Percentiles rank a stretch among this genome's conserved stretches.
Conservation (phyloP, 768 basidiomycete genomes). For the Glaciozyma martinii region DNA sequence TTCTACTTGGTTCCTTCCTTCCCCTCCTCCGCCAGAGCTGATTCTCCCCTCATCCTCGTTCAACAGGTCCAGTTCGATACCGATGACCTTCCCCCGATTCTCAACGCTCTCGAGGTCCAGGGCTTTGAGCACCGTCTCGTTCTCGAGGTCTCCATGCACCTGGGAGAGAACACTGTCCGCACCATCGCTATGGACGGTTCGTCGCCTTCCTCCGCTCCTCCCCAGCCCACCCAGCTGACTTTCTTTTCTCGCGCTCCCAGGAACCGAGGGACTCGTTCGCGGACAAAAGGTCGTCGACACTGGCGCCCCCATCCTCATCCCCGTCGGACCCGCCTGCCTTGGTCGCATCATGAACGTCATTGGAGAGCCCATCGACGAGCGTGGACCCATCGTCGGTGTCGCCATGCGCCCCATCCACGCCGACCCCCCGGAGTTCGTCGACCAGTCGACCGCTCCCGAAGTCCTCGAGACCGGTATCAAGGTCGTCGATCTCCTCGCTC, state of each 20-base stretch:
- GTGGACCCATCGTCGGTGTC: constrained; percentile 95
- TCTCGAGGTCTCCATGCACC: constrained; percentile 95
- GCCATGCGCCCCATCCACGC: constrained; percentile 73
- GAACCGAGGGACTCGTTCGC: constrained; percentile 99
- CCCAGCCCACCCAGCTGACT: neutral
- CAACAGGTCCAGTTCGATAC: constrained; percentile 66
- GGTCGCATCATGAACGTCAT: constrained; percentile 99
- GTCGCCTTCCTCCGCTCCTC: neutral
- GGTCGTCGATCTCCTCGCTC: constrained; percentile 98
- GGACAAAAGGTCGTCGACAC: constrained; percentile 96
- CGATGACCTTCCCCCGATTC: constrained; percentile 89
- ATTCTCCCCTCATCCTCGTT: too few species aligned
- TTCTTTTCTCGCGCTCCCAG: constrained; percentile 13
- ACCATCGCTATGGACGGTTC: constrained; percentile 87
- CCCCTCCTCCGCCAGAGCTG: neutral
- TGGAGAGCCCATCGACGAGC: constrained; percentile 98
- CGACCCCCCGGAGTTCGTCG: constrained; percentile 92
- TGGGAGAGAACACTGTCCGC: constrained; percentile 98
- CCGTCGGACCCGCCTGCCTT: constrained; percentile 86
- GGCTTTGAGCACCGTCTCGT: constrained; percentile 96
- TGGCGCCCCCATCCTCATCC: constrained; percentile 90
- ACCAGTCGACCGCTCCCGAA: constrained; percentile 97
- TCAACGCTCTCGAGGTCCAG: constrained; percentile 97
- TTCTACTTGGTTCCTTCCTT: neutral
- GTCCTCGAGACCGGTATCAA: constrained; percentile 99